Conservation (phyloP, 2,329 filamentous ascomycete genomes). For the Catunica adiposa region DNA sequence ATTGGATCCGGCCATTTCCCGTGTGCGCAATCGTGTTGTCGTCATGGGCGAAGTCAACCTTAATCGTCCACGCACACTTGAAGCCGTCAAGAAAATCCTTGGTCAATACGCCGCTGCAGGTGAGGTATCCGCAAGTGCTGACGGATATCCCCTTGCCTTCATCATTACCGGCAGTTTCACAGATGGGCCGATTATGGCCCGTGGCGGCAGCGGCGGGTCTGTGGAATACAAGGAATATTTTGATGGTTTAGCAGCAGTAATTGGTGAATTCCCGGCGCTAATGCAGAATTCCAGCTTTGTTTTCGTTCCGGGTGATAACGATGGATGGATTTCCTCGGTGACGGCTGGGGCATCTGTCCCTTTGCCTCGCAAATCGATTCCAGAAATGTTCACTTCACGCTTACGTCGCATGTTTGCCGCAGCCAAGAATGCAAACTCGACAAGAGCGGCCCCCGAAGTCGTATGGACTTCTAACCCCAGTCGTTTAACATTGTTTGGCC, state of each 20-base stretch:
- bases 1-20: constrained; percentile 21
- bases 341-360: constrained; percentile 55
- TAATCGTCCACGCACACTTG: constrained; percentile 64
- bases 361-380: constrained; percentile 55
- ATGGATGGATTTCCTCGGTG: constrained; percentile 89
- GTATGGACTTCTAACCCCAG: constrained; percentile 83
- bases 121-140: constrained; percentile 41
- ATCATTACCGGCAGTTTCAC: constrained; percentile 76
- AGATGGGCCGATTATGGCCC: constrained; percentile 45
- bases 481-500: constrained; percentile 69
- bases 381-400: constrained; percentile 78
- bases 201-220: constrained; percentile 52
- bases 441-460: constrained; percentile 46
- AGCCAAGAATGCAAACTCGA: constrained; percentile 47
- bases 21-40: constrained; percentile 40
- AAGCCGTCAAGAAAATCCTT: constrained; percentile 67
- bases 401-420: constrained; percentile 64
- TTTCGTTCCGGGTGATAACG: constrained; percentile 91
- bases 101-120: constrained; percentile 52
- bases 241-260: constrained; percentile 64
- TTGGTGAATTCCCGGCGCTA: constrained; percentile 70
- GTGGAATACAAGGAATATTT: constrained; percentile 97
- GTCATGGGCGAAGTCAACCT: constrained; percentile 75
- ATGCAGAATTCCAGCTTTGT: constrained; percentile 69
- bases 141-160: constrained; percentile 58